These are phyloP conservation scores for Ceratocystis variospora DNA, from an alignment of 2,329 filamentous ascomycete species.

Conservation along the genomic window DNA sequence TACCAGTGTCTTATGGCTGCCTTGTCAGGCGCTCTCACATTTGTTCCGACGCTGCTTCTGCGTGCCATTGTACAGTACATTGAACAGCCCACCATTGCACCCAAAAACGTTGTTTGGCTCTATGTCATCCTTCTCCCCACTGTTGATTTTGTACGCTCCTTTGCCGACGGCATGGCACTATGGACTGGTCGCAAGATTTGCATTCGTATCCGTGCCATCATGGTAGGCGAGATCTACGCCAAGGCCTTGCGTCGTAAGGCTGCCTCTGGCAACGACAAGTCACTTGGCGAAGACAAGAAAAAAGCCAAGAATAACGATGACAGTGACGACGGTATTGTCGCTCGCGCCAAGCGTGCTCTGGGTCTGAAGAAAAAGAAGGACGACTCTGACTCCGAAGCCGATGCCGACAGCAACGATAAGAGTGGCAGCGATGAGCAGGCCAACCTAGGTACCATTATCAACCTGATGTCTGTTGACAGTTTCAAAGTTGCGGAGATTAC, in stretches of 20 bases:
- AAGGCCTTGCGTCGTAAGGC: conserved; percentile 89
- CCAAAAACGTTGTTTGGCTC: conserved; percentile 83
- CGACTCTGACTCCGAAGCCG: conserved; percentile 21
- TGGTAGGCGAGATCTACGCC: conserved; percentile 93
- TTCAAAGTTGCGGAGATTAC: conserved; percentile 96
- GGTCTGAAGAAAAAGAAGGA: conserved; percentile 43
- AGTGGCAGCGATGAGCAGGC: conserved; percentile 55
- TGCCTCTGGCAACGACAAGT: conserved; percentile 59
- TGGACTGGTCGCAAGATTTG: conserved; percentile 93
- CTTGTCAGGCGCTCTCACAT: conserved; percentile 69
- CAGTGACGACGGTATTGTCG: conserved; percentile 29
- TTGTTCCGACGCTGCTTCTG: conserved; percentile 78
- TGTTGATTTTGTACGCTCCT: conserved; percentile 66
- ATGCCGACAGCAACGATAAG: conserved; percentile 27
- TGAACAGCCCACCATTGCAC: conserved; percentile 63
- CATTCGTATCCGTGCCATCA: conserved; percentile 82
- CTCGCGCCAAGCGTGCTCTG: conserved; percentile 42
- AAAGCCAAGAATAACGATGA: conserved; percentile 28
- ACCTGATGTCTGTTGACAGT: conserved; percentile 97
- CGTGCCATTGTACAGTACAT: conserved; percentile 88
- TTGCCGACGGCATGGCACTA: conserved; percentile 72
- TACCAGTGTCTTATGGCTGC: conserved; percentile 70
- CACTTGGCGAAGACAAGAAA: conserved; percentile 47
- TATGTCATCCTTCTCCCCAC: conserved; percentile 83
- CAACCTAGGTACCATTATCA: conserved; percentile 96